Evolutionary conservation across 1,284 basidiomycete genomes (phyloP).

Genomic region (Rhodotorula sp.): DNA sequence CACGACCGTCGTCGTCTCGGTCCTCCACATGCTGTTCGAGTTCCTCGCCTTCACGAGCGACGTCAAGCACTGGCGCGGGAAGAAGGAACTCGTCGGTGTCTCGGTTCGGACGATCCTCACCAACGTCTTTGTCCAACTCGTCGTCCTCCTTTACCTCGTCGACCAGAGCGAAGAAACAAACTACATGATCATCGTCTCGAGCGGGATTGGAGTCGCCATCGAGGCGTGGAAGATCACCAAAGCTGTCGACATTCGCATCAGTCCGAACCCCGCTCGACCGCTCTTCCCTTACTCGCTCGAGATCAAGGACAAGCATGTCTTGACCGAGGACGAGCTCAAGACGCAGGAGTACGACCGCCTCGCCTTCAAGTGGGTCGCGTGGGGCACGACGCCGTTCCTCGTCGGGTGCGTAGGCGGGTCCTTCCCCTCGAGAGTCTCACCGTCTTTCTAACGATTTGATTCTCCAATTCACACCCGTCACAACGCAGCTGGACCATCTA

Average conservation of each 20-base stretch:
- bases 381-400: slow-evolving; percentile 78
- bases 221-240: slow-evolving; percentile 90
- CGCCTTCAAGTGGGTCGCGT: slow-evolving; percentile 87
- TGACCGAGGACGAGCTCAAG: slow-evolving; percentile 91
- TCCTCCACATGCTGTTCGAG: slow-evolving; percentile 89
- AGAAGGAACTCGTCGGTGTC: slow-evolving; percentile 63
- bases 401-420: slow-evolving; percentile 50
- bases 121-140: slow-evolving; percentile 79
- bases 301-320: slow-evolving; percentile 87
- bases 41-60: slow-evolving; percentile 92
- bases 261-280: slow-evolving; percentile 61
- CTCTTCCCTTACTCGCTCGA: slow-evolving; percentile 73
- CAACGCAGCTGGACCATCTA: slow-evolving; percentile 71
- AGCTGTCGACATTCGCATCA: slow-evolving; percentile 76
- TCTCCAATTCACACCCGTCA: background rate
- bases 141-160: slow-evolving; percentile 24
- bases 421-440: background rate
- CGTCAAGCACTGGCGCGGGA: slow-evolving; percentile 90
- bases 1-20: slow-evolving; percentile 68
- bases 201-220: slow-evolving; percentile 63
- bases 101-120: slow-evolving; percentile 67
- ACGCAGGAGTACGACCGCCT: slow-evolving; percentile 92
- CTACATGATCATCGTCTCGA: slow-evolving; percentile 64
- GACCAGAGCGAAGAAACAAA: slow-evolving; percentile 78
- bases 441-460: no score